These are phyloP conservation scores for Neurospora crassa DNA, from an alignment of 2,329 filamentous ascomycete species.

Conservation along the genomic window DNA sequence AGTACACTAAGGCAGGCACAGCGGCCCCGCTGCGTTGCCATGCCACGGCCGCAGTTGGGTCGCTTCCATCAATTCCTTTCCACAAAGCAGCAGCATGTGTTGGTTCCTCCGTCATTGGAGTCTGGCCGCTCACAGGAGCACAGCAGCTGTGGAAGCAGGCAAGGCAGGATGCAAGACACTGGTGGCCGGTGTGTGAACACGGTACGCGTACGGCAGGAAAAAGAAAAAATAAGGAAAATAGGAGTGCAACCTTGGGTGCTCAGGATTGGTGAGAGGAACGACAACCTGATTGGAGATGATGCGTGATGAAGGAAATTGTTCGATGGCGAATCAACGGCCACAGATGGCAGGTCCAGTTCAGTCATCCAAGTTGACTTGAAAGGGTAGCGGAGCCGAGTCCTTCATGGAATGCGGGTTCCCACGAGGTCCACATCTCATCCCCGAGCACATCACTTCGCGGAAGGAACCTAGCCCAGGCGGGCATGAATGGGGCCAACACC, in stretches of 20 bases:
- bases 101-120: neutral
- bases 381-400: neutral
- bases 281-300: neutral
- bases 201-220: neutral
- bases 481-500: neutral
- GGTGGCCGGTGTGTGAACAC: conserved; percentile 3
- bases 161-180: neutral
- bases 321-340: neutral
- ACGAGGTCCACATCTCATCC: neutral
- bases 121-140: neutral
- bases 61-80: neutral
- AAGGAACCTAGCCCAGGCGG: neutral
- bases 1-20: neutral
- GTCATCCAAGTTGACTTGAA: neutral
- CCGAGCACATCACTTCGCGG: neutral
- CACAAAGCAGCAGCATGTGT: neutral
- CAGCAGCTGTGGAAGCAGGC: neutral
- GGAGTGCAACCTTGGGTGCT: neutral
- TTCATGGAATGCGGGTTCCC: neutral
- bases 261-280: neutral
- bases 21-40: neutral
- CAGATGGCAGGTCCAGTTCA: neutral
- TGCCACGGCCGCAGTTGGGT: neutral
- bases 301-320: neutral
- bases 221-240: neutral